A percentile compares a stretch with the other conserved stretches of the same genome.
phyloP scores from a whole-genome alignment of 352 stramenopile genomes.

The Phytophthora capsici region DNA sequence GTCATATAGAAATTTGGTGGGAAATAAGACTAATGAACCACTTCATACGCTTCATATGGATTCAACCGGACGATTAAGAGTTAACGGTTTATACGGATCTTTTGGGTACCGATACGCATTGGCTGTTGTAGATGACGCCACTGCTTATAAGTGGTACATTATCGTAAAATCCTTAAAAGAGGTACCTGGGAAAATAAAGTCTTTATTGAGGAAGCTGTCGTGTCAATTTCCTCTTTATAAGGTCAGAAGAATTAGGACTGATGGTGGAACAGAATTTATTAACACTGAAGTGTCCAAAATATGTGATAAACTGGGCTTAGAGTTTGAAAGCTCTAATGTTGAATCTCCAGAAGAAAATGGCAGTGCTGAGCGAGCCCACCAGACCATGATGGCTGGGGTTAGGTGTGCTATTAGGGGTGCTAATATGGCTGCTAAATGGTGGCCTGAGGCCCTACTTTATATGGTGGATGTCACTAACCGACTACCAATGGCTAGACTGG shows the following conservation, averaged over 20 bases:
- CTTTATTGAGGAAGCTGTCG: conserved; percentile 4
- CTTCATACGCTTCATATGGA: conserved; percentile 15
- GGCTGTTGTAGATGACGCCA: neutral
- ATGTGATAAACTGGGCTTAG: too few relatives aligned
- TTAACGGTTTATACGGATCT: conserved; percentile 4
- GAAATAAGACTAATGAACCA: conserved; percentile 6
- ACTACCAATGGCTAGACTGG: too few relatives aligned
- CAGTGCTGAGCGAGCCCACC: too few relatives aligned
- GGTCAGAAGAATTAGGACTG: conserved; percentile 3
- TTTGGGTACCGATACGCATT: conserved; percentile 9
- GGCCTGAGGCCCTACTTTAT: too few relatives aligned
- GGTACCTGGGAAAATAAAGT: neutral
- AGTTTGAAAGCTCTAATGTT: too few relatives aligned
- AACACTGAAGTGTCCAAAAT: too few relatives aligned
- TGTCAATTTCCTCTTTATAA: conserved; percentile 15
- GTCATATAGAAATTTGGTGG: conserved; percentile 16
- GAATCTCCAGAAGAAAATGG: too few relatives aligned
- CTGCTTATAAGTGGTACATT: conserved; percentile 16
- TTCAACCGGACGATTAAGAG: conserved; percentile 1
- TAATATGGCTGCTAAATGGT: too few relatives aligned
- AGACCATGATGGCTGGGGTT: too few relatives aligned
- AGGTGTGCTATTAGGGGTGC: too few relatives aligned
- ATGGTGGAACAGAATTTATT: conserved; percentile 8
- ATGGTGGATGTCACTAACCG: too few relatives aligned
- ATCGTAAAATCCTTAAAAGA: conserved; percentile 14